Percentiles rank a stretch among this genome's conserved stretches.
These are phyloP conservation scores for Penicillium janthinellum DNA, from an alignment of 2,329 filamentous ascomycete genomes.

Conservation along the genomic window DNA sequence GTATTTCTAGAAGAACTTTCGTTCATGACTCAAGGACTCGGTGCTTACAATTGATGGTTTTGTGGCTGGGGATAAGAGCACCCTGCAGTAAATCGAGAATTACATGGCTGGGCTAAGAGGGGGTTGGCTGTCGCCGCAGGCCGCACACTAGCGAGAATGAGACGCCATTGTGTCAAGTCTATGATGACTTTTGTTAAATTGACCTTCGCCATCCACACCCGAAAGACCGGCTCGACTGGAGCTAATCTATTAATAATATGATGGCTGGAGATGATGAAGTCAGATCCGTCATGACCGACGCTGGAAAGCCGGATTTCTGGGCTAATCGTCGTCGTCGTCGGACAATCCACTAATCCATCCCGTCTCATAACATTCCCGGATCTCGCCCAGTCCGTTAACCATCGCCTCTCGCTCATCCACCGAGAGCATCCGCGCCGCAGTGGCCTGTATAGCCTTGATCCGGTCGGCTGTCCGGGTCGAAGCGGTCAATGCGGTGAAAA, in stretches of 20 bases:
- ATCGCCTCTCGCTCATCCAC: conserved; percentile 82
- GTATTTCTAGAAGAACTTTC: not conserved
- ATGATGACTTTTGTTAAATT: not conserved
- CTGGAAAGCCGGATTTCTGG: conserved; percentile 8
- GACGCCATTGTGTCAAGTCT: not conserved
- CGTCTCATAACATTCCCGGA: conserved; percentile 86
- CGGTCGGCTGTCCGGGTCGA: conserved; percentile 71
- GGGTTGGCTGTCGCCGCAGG: not conserved
- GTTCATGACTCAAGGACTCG: conserved; percentile 5
- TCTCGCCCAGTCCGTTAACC: conserved; percentile 76
- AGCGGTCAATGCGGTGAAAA: conserved; percentile 65
- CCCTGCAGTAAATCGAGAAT: not conserved
- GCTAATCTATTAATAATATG: not conserved
- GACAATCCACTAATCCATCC: conserved; percentile 74
- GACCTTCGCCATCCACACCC: not conserved
- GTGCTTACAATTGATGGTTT: not conserved
- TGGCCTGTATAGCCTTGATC: conserved; percentile 66
- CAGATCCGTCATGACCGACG: not conserved
- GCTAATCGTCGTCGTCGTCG: conserved; percentile 47
- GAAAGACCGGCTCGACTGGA: not conserved
- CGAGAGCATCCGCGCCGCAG: conserved; percentile 63
- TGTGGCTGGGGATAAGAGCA: not conserved
- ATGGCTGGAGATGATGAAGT: not conserved
- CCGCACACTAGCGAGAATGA: not conserved
- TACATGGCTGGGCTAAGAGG: not conserved